Evolutionary conservation across 1,284 basidiomycete species (phyloP).

Genomic region (Ganoderma sinense): DNA sequence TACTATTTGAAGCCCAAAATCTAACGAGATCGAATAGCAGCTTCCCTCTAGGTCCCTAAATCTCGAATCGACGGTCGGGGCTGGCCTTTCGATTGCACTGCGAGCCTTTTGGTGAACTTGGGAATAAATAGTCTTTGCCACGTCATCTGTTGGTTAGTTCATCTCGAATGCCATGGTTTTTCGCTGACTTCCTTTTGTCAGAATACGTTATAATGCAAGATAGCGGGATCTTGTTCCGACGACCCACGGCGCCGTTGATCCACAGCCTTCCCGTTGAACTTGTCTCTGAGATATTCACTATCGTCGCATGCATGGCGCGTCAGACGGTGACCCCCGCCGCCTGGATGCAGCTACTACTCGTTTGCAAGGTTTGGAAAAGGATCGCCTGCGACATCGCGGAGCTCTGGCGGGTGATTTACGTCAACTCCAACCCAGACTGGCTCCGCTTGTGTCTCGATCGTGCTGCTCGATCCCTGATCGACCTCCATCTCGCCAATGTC

Average conservation of each 20-base stretch:
- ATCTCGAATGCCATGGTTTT: background rate
- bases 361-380: conserved; percentile 9
- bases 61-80: no score
- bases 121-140: background rate
- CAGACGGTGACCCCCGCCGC: background rate
- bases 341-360: conserved; percentile 11
- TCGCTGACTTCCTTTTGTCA: background rate
- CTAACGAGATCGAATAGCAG: no score
- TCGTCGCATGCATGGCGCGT: background rate
- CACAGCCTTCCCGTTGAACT: conserved; percentile 6
- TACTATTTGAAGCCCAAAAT: no score
- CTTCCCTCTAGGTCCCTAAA: no score
- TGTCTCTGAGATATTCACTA: background rate
- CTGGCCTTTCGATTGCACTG: no score
- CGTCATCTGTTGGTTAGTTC: background rate
- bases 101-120: no score
- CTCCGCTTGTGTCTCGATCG: conserved; percentile 10
- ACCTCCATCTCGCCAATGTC: conserved; percentile 6
- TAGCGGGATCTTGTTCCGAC: background rate
- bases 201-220: background rate
- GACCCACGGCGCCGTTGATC: background rate
- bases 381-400: conserved; percentile 3
- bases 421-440: conserved; percentile 10
- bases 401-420: conserved; percentile 14
- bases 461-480: background rate